These are phyloP conservation scores for Mycena alexandri DNA, from an alignment of 768 basidiomycete species.

Conservation along the genomic window DNA sequence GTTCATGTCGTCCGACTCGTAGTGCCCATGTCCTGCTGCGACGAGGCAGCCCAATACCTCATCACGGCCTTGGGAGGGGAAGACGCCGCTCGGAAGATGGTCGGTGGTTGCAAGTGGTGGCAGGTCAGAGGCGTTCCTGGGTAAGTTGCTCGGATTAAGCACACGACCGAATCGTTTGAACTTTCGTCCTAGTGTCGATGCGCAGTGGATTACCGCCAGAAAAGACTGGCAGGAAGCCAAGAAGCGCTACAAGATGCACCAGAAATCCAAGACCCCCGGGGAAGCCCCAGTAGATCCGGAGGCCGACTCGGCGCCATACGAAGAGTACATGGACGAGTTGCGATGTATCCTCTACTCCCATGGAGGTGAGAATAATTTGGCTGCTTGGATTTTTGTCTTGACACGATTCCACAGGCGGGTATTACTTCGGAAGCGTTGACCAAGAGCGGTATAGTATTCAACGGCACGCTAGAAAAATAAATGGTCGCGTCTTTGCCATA, in stretches of 20 bases:
- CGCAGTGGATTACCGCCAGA: slow-evolving; percentile 88
- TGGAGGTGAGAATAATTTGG: slow-evolving; percentile 64
- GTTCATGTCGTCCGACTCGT: slow-evolving; percentile 78
- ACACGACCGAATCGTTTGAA: slow-evolving; percentile 33
- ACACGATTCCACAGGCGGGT: slow-evolving; percentile 66
- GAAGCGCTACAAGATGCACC: slow-evolving; percentile 63
- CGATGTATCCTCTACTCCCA: slow-evolving; percentile 87
- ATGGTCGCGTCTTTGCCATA: slow-evolving; percentile 88
- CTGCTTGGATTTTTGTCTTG: neutral
- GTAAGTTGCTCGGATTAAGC: slow-evolving; percentile 51
- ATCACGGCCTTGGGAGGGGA: slow-evolving; percentile 90
- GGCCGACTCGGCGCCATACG: slow-evolving; percentile 57
- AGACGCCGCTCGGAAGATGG: slow-evolving; percentile 72
- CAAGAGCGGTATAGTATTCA: slow-evolving; percentile 86
- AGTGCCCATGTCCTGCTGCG: slow-evolving; percentile 82
- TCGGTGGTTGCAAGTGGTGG: slow-evolving; percentile 98
- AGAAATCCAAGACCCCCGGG: slow-evolving; percentile 46
- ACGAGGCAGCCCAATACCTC: slow-evolving; percentile 78
- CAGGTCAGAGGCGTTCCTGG: slow-evolving; percentile 89
- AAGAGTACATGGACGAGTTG: slow-evolving; percentile 85
- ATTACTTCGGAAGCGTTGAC: slow-evolving; percentile 86
- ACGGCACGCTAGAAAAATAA: slow-evolving; percentile 91
- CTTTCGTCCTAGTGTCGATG: slow-evolving; percentile 70
- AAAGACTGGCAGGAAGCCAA: slow-evolving; percentile 85
- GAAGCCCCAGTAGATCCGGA: slow-evolving; percentile 40